Evolutionary conservation across 129 eudicot genomes (phyloP), one percentile per base, ranked within the genome.

Genomic region (Kitagawia praeruptora): DNA sequence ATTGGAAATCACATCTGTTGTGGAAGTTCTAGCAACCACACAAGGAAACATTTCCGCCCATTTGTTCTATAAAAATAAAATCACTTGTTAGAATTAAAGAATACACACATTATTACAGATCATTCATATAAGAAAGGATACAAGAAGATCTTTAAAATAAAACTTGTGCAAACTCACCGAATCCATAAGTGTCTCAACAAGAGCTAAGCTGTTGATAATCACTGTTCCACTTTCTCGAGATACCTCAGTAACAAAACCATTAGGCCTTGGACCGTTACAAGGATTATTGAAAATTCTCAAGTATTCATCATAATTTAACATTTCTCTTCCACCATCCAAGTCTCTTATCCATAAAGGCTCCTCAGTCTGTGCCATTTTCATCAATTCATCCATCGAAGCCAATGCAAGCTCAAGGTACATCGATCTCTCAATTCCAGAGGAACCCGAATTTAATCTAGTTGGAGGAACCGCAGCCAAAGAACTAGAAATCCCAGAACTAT

Each of bases 1-100:
- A 89, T 80, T 90, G 42, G 97, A 90, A 46, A 95, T 92, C 58
- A 95, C 94, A 78, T 95, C 96, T 23, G 96, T 90, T 8, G 96
- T 92, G 58, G 96, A 87, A 49, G 93, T 82, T 86, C 99, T 90
- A n/a, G 97, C 93, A 83, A 95, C 85, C 86, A 92, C 71, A 80
- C 97, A 86, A 23, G 99, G 99, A 86, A 95, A 95, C 96, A 95
- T 92, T 74, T 95, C 99, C 51, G 91, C 93, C 99, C 99, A 95
- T 82, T 91, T 91, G 79, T 89, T 92, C 99, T 95, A 74, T 78
- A 27, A 16, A 71, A 45, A 45, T 75, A 0, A 72, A 14, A 85
- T 10, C 72, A 46, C 21, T n/a, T 31, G 51, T 56, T 31, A 78
- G 25, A 75, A 45, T 75, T 31, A 67, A 67, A 67, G 19, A 31